Conservation (phyloP, 805 yeast genomes). For the Cyberlindnera petersonii region DNA sequence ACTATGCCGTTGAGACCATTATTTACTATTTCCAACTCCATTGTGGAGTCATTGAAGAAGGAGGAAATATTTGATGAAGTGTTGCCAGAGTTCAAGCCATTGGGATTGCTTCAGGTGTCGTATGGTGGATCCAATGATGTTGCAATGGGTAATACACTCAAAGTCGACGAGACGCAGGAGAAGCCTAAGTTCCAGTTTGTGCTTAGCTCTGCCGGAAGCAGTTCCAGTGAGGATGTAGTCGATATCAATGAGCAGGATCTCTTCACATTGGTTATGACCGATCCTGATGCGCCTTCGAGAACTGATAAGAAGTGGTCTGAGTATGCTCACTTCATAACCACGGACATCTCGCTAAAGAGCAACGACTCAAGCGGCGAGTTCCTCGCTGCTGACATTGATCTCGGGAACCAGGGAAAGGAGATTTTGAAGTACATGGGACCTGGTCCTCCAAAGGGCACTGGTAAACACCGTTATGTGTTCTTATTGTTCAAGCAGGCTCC, state of each 20-base stretch:
- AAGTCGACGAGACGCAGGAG: slow-evolving; percentile 62
- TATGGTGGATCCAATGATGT: slow-evolving; percentile 61
- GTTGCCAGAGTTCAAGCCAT: slow-evolving; percentile 27
- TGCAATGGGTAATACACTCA: slow-evolving; percentile 72
- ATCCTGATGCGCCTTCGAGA: slow-evolving; percentile 90
- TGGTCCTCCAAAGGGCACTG: slow-evolving; percentile 85
- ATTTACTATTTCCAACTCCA: slow-evolving; percentile 27
- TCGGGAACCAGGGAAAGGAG: slow-evolving; percentile 35
- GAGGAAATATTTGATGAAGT: slow-evolving; percentile 44
- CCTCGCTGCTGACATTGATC: slow-evolving; percentile 34
- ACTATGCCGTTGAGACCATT: slow-evolving; percentile 25
- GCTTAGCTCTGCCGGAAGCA: slow-evolving; percentile 22
- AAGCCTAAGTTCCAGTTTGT: slow-evolving; percentile 66
- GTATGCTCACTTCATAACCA: slow-evolving; percentile 68
- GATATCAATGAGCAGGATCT: slow-evolving; percentile 37
- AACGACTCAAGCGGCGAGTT: slow-evolving; percentile 29
- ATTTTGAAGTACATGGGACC: slow-evolving; percentile 71
- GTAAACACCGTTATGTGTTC: slow-evolving; percentile 83
- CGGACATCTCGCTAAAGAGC: slow-evolving; percentile 47
- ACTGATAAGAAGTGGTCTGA: slow-evolving; percentile 86
- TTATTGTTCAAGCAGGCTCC: slow-evolving; percentile 63
- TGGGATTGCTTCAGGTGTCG: slow-evolving; percentile 51
- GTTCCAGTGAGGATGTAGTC: slow-evolving; percentile 14
- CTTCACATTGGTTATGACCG: slow-evolving; percentile 78
- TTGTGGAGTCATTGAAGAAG: slow-evolving; percentile 36